These are phyloP conservation scores for Babesia ovata DNA, from an alignment of 169 alveolate genomes.

Conservation along the genomic window DNA sequence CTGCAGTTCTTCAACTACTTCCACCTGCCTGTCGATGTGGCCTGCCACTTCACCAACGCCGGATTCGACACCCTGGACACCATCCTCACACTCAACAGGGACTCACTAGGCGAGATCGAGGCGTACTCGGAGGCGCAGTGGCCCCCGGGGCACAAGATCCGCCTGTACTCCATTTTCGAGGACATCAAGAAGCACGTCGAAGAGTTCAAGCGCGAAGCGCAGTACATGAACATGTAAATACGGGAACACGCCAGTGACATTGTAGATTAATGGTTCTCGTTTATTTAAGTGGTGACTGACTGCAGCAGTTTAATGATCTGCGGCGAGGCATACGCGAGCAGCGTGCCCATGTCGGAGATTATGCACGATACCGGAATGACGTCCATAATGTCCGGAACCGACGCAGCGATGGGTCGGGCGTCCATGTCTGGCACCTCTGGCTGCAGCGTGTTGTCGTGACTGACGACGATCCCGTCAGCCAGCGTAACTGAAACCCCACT, in stretches of 20 bases:
- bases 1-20: slow-evolving; percentile 83
- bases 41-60: slow-evolving; percentile 84
- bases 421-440: neutral
- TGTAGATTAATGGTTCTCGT: neutral
- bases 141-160: slow-evolving; percentile 89
- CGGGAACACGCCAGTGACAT: neutral
- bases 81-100: slow-evolving; percentile 81
- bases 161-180: slow-evolving; percentile 72
- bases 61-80: slow-evolving; percentile 89
- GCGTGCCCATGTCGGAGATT: slow-evolving; percentile 27
- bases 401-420: neutral
- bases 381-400: slow-evolving; percentile 24
- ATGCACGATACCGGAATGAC: slow-evolving; percentile 25
- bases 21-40: slow-evolving; percentile 84
- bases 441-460: neutral
- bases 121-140: slow-evolving; percentile 80
- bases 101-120: slow-evolving; percentile 85
- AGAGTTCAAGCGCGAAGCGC: slow-evolving; percentile 72
- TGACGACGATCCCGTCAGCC: neutral
- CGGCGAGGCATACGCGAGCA: slow-evolving; percentile 34
- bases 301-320: slow-evolving; percentile 9
- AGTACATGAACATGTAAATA: neutral
- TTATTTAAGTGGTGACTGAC: neutral
- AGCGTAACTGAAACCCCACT: neutral
- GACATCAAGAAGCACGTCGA: slow-evolving; percentile 72